Conservation (phyloP, 495 filamentous ascomycete genomes). For the Friedmanniomyces simplex region DNA sequence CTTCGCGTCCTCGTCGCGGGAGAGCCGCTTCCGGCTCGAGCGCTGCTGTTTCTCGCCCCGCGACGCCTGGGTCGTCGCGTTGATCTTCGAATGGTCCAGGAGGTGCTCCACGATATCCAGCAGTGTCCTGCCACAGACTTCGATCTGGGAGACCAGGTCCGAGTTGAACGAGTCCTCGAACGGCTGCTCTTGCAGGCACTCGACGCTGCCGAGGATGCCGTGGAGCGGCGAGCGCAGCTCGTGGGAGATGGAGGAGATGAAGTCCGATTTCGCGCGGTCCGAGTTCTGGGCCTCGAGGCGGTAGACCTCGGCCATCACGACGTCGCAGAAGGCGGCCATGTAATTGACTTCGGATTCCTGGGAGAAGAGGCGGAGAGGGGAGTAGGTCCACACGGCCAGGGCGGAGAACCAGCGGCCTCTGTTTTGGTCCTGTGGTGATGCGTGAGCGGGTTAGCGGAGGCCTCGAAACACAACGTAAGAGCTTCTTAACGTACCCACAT, state of each 20-base stretch:
- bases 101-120: conserved; percentile 28
- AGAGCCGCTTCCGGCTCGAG: not conserved
- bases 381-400: conserved; percentile 13
- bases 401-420: conserved; percentile 12
- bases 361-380: conserved; percentile 10
- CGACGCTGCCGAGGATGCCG: conserved; percentile 23
- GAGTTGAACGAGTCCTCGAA: conserved; percentile 16
- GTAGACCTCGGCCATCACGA: conserved; percentile 26
- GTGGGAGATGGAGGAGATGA: conserved; percentile 22
- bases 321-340: conserved; percentile 14
- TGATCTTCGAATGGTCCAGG: conserved; percentile 26
- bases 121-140: conserved; percentile 25
- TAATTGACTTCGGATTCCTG: conserved; percentile 15
- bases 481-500: not conserved
- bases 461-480: too few relatives aligned
- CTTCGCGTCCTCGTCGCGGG: not conserved
- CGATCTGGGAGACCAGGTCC: conserved; percentile 22
- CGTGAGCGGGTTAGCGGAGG: too few relatives aligned
- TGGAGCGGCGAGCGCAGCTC: conserved; percentile 24
- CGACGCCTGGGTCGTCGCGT: not conserved
- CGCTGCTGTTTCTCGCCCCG: not conserved
- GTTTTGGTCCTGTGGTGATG: conserved; percentile 14
- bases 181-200: conserved; percentile 25
- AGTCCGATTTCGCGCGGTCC: conserved; percentile 22
- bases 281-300: conserved; percentile 18